Conservation (phyloP, 306 rosid genomes). For the Rubus idaeus region DNA sequence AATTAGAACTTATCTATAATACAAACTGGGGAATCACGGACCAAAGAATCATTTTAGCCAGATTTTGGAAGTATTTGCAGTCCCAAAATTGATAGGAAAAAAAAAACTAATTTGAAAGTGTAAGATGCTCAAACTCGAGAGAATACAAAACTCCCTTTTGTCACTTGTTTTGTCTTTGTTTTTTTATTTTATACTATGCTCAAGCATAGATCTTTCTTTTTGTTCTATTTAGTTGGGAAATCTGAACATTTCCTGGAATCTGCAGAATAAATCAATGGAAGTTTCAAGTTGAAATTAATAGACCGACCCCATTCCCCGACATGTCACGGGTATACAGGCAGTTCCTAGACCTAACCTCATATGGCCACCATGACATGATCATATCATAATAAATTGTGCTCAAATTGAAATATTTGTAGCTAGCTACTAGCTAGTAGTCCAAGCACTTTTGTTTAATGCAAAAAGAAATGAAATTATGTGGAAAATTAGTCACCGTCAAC, state of each 20-base stretch:
- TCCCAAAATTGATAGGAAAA: neutral
- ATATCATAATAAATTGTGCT: neutral
- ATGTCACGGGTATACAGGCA: slow-evolving; percentile 13
- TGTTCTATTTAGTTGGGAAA: neutral
- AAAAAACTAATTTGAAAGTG: neutral
- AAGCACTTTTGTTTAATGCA: neutral
- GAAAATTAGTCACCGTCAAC: neutral
- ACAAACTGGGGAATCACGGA: neutral
- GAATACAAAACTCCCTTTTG: neutral
- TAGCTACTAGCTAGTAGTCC: neutral
- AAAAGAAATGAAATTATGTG: neutral
- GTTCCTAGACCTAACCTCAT: neutral
- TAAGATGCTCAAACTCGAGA: neutral
- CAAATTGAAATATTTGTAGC: neutral
- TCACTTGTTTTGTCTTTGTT: neutral
- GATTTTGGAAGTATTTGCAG: neutral
- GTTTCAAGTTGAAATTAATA: neutral
- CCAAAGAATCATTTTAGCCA: neutral
- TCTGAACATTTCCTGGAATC: slow-evolving; percentile 9
- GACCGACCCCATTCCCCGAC: slow-evolving; percentile 23
- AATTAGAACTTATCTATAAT: neutral
- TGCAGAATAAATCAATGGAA: neutral
- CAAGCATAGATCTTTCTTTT: neutral
- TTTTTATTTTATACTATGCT: neutral
- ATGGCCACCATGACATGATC: neutral